Evolutionary conservation across 2,329 filamentous ascomycete species (phyloP).

Genomic region (Sclerotinia trifoliorum): DNA sequence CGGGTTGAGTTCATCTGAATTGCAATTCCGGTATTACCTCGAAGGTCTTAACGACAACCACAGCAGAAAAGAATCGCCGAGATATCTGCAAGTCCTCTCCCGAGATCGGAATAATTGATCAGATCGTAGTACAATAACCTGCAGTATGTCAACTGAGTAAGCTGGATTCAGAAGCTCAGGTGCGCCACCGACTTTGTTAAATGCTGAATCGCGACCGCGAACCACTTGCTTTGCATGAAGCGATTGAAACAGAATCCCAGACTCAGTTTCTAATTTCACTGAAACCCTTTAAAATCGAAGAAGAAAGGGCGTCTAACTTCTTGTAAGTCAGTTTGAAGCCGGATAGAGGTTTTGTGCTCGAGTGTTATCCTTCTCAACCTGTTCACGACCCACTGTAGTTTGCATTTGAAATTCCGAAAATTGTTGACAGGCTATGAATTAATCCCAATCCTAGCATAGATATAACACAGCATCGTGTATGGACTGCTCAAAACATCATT

Average conservation of each 20-base stretch:
- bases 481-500: slow-evolving; percentile 21
- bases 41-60: neutral
- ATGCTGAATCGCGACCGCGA: slow-evolving; percentile 33
- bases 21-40: neutral
- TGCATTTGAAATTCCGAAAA: neutral
- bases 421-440: neutral
- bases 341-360: neutral
- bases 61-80: neutral
- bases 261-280: slow-evolving; percentile 24
- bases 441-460: neutral
- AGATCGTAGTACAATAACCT: slow-evolving; percentile 17
- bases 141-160: slow-evolving; percentile 5
- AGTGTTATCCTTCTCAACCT: neutral
- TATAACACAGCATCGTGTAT: slow-evolving; percentile 36
- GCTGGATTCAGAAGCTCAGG: slow-evolving; percentile 36
- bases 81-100: neutral
- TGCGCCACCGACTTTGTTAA: slow-evolving; percentile 35
- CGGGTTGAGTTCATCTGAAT: neutral
- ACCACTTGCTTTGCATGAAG: slow-evolving; percentile 31
- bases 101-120: slow-evolving; percentile 24
- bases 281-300: slow-evolving; percentile 26
- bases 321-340: slow-evolving; percentile 33
- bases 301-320: slow-evolving; percentile 30
- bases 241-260: slow-evolving; percentile 27
- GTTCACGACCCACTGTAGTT: neutral